A percentile compares a stretch with the other conserved stretches of the same genome.
These are phyloP conservation scores for Xylaria grammica DNA, from an alignment of 495 filamentous ascomycete species.

Conservation along the genomic window DNA sequence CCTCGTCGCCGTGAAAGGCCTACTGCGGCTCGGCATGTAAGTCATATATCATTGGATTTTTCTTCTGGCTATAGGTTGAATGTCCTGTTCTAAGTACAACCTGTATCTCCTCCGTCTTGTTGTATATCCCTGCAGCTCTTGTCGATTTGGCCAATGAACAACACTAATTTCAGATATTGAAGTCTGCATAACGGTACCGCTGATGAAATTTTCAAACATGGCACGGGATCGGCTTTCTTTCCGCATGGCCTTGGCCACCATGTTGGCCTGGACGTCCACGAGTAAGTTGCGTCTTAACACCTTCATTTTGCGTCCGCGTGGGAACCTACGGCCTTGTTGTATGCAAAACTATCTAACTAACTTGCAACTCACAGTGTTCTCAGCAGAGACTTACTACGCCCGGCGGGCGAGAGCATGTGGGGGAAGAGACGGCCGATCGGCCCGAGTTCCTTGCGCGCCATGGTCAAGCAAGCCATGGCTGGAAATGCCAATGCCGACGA, in stretches of 20 bases:
- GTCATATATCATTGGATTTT: constrained; percentile 33
- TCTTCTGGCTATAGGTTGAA: background rate
- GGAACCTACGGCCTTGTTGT: background rate
- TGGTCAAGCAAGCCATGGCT: constrained; percentile 37
- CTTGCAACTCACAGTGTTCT: constrained; percentile 30
- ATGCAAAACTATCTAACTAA: background rate
- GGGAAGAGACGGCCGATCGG: constrained; percentile 38
- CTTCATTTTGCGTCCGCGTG: background rate
- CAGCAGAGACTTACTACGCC: constrained; percentile 37
- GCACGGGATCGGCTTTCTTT: constrained; percentile 81
- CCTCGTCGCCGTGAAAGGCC: constrained; percentile 69
- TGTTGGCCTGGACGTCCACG: constrained; percentile 88
- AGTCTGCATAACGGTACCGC: constrained; percentile 56
- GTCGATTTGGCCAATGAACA: background rate
- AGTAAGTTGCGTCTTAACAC: constrained; percentile 42
- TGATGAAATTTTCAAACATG: constrained; percentile 68
- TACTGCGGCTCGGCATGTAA: constrained; percentile 71
- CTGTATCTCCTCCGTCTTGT: no score
- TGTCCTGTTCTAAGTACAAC: background rate
- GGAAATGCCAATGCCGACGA: background rate
- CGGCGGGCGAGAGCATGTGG: constrained; percentile 39
- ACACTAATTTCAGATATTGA: background rate
- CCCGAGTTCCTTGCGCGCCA: constrained; percentile 36
- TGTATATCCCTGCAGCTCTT: no score
- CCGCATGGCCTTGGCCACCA: constrained; percentile 92